Evolutionary conservation across 441 rosid species (phyloP).

Genomic region (Adansonia gregorii): DNA sequence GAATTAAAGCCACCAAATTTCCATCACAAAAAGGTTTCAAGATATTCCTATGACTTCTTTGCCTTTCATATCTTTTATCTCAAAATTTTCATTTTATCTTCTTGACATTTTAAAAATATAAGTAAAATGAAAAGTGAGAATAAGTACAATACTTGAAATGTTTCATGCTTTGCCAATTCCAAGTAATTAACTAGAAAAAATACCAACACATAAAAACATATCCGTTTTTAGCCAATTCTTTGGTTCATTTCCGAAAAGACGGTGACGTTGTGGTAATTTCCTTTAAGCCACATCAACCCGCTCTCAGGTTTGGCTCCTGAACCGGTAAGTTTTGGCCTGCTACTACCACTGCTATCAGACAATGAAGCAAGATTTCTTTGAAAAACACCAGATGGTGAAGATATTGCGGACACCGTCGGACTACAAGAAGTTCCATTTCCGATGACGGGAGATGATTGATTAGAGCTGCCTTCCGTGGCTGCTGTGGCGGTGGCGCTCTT

Average conservation of each 20-base stretch:
- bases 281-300: constrained; percentile 30
- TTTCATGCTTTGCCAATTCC: too few relatives aligned
- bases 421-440: constrained; percentile 40
- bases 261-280: constrained; percentile 1
- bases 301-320: constrained; percentile 41
- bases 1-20: too few relatives aligned
- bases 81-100: too few relatives aligned
- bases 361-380: constrained; percentile 50
- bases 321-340: constrained; percentile 46
- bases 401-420: constrained; percentile 36
- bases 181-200: not conserved
- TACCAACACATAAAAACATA: not conserved
- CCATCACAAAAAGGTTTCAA: too few relatives aligned
- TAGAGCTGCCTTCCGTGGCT: constrained; percentile 3
- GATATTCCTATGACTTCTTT: too few relatives aligned
- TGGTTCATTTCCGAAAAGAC: not conserved
- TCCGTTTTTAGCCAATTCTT: constrained; percentile 3
- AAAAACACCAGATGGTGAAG: constrained; percentile 57
- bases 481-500: constrained; percentile 11
- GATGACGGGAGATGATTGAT: constrained; percentile 25
- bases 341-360: constrained; percentile 57
- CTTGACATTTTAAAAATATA: too few relatives aligned
- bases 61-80: too few relatives aligned
- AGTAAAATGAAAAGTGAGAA: too few relatives aligned
- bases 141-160: too few relatives aligned